These are phyloP conservation scores for Macrotyloma uniflorum DNA, from an alignment of 306 rosid species.

Conservation along the genomic window DNA sequence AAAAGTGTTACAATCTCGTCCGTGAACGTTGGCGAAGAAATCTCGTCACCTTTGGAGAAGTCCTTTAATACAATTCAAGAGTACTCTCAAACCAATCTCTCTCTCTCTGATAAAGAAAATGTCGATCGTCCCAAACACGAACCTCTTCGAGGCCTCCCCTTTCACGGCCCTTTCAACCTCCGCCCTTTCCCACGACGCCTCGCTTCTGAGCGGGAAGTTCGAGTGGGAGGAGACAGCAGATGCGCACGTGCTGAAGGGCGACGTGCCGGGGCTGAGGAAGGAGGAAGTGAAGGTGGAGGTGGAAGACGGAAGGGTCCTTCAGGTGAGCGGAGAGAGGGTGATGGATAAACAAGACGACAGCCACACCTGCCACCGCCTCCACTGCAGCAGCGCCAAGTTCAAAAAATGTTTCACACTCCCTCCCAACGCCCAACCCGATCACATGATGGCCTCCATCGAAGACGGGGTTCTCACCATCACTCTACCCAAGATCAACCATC, in stretches of 20 bases:
- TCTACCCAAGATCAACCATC: neutral
- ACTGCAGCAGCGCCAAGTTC: neutral
- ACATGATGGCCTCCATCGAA: neutral
- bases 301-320: slow-evolving; percentile 42
- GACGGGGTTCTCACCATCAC: neutral
- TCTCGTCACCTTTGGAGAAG: slow-evolving; percentile 33
- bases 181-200: neutral
- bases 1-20: neutral
- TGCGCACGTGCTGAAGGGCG: slow-evolving; percentile 37
- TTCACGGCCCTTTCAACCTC: neutral
- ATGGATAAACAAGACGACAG: neutral
- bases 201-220: neutral
- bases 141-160: slow-evolving; percentile 15
- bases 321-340: neutral
- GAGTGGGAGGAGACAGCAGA: slow-evolving; percentile 44
- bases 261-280: slow-evolving; percentile 16
- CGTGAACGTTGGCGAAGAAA: slow-evolving; percentile 10
- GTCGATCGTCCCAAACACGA: slow-evolving; percentile 36
- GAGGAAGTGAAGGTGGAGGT: slow-evolving; percentile 44
- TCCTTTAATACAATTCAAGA: neutral
- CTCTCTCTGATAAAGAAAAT: neutral
- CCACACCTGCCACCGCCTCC: neutral
- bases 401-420: neutral
- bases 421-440: neutral
- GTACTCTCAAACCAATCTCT: neutral